Evolutionary conservation across 768 basidiomycete genomes (phyloP).

Genomic region (Fomitopsis serialis): DNA sequence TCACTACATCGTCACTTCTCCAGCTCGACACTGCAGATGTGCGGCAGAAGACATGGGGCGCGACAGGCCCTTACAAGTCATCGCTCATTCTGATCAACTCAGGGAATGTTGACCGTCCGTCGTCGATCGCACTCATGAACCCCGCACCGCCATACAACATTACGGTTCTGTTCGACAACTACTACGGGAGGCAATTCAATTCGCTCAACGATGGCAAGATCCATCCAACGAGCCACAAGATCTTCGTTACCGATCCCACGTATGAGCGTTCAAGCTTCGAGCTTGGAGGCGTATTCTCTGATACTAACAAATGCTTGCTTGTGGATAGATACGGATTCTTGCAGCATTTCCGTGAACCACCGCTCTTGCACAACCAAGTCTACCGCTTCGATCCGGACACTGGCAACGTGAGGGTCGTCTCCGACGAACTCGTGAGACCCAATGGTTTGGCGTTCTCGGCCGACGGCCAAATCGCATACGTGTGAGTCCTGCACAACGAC

Average conservation of each 20-base stretch:
- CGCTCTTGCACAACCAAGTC: conserved; percentile 67
- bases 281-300: neutral
- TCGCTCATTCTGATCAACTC: conserved; percentile 59
- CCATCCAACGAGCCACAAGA: conserved; percentile 55
- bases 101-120: conserved; percentile 59
- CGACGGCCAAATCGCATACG: conserved; percentile 60
- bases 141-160: conserved; percentile 58
- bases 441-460: conserved; percentile 72
- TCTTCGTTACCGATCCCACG: conserved; percentile 74
- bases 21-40: conserved; percentile 54
- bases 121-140: conserved; percentile 61
- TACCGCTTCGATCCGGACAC: conserved; percentile 71
- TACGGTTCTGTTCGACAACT: conserved; percentile 73
- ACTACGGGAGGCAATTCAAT: conserved; percentile 76
- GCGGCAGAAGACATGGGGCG: conserved; percentile 68
- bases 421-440: conserved; percentile 66
- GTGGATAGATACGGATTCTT: conserved; percentile 67
- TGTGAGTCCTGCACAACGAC: conserved; percentile 35
- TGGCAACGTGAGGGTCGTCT: conserved; percentile 61
- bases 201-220: conserved; percentile 77
- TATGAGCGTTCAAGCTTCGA: conserved; percentile 25
- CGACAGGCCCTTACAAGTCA: conserved; percentile 56
- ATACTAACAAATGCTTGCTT: neutral
- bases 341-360: conserved; percentile 60
- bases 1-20: conserved; percentile 3